Conservation (phyloP, 75 land plant genomes). For the Ceratopteris richardii region DNA sequence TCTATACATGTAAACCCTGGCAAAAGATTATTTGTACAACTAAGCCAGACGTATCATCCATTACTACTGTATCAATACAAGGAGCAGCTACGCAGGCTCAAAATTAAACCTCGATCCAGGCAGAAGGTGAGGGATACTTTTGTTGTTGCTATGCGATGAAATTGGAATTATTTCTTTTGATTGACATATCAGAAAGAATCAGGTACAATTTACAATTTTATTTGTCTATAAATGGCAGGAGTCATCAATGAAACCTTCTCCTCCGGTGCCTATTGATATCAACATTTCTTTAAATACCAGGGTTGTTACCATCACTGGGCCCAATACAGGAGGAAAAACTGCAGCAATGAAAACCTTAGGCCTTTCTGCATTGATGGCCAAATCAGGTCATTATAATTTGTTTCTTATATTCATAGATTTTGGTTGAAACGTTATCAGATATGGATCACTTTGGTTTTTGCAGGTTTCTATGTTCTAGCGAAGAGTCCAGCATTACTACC, state of each 20-base stretch:
- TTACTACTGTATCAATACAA: constrained; percentile 55
- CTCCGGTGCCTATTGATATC: constrained; percentile 20
- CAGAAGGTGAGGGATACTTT: too few species aligned
- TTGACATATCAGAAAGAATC: too few species aligned
- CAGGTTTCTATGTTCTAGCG: constrained; percentile 88
- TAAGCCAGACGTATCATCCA: constrained; percentile 74
- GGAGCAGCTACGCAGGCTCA: constrained; percentile 1
- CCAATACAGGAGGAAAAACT: constrained; percentile 95
- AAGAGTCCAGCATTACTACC: constrained; percentile 67
- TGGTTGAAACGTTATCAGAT: too few species aligned
- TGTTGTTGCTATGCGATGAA: too few species aligned
- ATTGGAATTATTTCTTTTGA: too few species aligned
- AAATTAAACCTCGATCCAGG: not conserved
- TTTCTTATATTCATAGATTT: too few species aligned
- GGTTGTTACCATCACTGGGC: constrained; percentile 83
- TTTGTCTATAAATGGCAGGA: not conserved
- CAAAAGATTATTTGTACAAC: constrained; percentile 39
- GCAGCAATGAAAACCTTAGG: constrained; percentile 86
- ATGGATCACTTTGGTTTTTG: not conserved
- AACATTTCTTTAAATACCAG: constrained; percentile 11
- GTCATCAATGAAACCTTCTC: not conserved
- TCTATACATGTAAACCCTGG: constrained; percentile 1
- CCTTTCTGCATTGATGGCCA: constrained; percentile 86
- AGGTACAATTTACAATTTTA: too few species aligned
- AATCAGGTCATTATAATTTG: constrained; percentile 45